These are phyloP conservation scores for Cystofilobasidium ferigula DNA, from an alignment of 768 basidiomycete genomes.

Conservation along the genomic window DNA sequence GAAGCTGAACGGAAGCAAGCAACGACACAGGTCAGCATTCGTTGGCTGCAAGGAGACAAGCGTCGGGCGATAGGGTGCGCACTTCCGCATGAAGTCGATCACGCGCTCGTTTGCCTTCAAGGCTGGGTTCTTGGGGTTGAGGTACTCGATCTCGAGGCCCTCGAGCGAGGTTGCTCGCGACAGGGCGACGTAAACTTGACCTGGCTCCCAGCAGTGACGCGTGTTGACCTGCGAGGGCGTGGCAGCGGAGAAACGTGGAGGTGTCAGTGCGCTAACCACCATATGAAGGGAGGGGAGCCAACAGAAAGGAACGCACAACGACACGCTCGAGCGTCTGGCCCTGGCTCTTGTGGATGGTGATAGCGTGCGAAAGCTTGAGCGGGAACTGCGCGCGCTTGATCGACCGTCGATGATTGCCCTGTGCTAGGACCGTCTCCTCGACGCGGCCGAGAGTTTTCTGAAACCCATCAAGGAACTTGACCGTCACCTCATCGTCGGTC, in stretches of 20 bases:
- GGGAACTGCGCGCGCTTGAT: conserved; percentile 12
- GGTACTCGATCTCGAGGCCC: conserved; percentile 6
- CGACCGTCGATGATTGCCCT: not conserved
- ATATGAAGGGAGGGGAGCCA: too few species aligned
- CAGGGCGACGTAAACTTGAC: conserved; percentile 23
- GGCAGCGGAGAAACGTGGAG: not conserved
- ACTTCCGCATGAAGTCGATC: not conserved
- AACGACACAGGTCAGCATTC: too few species aligned
- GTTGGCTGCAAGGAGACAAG: too few species aligned
- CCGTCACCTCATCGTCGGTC: not conserved
- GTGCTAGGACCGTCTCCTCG: not conserved
- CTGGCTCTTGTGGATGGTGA: conserved; percentile 81
- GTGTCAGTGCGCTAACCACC: too few species aligned
- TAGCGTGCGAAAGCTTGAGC: conserved; percentile 13
- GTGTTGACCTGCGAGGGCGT: conserved; percentile 8
- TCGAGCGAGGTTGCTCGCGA: conserved; percentile 20
- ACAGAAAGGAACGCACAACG: conserved; percentile 47
- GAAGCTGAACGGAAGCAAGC: too few species aligned
- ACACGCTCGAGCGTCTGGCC: conserved; percentile 92
- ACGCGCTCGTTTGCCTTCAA: not conserved
- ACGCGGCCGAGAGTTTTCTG: not conserved
- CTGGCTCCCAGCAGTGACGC: conserved; percentile 1
- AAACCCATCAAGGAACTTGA: not conserved
- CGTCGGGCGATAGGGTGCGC: too few species aligned
- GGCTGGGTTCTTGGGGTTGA: not conserved